Base-by-base conservation (phyloP, 192 early-diverging fungal genomes). In the Geosiphon pyriformis region DNA sequence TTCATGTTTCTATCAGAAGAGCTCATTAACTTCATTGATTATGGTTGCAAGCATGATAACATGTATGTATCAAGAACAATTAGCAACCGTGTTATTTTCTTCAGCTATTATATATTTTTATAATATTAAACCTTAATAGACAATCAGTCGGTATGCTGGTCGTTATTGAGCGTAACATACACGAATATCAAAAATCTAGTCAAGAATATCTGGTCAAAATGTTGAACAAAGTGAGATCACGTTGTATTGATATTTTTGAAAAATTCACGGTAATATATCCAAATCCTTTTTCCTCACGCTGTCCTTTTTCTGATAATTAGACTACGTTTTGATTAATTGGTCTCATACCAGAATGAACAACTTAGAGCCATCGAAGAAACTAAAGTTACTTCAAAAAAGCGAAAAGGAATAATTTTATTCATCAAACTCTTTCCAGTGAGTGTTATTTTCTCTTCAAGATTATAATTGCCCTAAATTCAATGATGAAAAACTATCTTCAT, bases 331-430 rank as follows among this genome's bases (percentile, higher is more conserved):
- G 0, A 27, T 37, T 72, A 10, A 26, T 61, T 49, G 42, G 30
- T 42, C 25, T 17, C n/a, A 57, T 12, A 27, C 2, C 72, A 87
- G 85, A 87, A 89, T 17, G 93, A 96, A 31, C 96, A 98, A 74
- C 78, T 94, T 26, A 85, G 84, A 63, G 82, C 81, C 15, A 94
- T 98, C 59, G 94, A 98, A 47, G 93, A 94, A 22, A 94, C 92
- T 18, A 92, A 94, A 72, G 81, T 93, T 62, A 92, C 86, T 22
- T 84, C 87, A 32, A 91, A 91, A 63, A 92, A 91, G 74, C 83
- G 94, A 3, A 86, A 80, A 56, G 96, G 96, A 18, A 90, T 94
- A n/a, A 74, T 96, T n/a, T 82, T 89, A 0, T 94, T 92, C 72
- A 84, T 95, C 23, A 83, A 90, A 2, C 91, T 89, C 6, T 96